Base-by-base conservation (phyloP, 306 rosid genomes). In the Lathyrus tuberosus region DNA sequence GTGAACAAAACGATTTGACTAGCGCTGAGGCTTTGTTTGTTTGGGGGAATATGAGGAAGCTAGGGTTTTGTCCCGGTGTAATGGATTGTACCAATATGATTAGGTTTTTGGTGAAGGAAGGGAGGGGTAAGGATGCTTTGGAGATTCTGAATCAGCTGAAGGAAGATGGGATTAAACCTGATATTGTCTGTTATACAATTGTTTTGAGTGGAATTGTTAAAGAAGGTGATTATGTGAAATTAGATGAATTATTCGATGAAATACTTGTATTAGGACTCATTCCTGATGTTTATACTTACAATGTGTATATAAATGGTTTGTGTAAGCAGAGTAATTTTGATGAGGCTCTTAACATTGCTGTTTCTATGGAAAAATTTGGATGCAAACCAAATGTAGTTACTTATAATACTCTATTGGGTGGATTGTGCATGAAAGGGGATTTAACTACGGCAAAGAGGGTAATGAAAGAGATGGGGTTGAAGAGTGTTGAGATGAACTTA, bases 181-280 rank as follows among this genome's bases (percentile, higher is more conserved):
- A 88, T 53, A 69, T 86, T 76, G 87, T 90, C 70, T 86, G 88
- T 58, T 93, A 90, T 73, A 93, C 93, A 16, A 85, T 85, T 91
- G 87, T 85, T 74, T 80, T 93, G 57, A 76, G 75, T 67, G 87
- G 85, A 2, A 37, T 88, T 57, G 77, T 86, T 6, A 76, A 58
- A 2, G 83, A 82, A 69, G 84, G 84, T 28, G 74, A 84, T 42
- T 84, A 73, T 63, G 67, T 11, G 60, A 82, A 59, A 60, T 85
- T 88, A 12, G 90, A 84, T 67, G 79, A 84, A 65, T 74, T 88
- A 71, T 88, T 90, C 40, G 93, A 93, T 75, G 96, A 92, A 77
- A 69, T 90, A 82, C 86, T 90, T 64, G 84, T 93, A 8, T 80
- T 82, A 38, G 96, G 98, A 37, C 81, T 88, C 38, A 60, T 88